Base-by-base conservation (phyloP, 805 yeast genomes). In the Yamadazyma paraphyllophila region DNA sequence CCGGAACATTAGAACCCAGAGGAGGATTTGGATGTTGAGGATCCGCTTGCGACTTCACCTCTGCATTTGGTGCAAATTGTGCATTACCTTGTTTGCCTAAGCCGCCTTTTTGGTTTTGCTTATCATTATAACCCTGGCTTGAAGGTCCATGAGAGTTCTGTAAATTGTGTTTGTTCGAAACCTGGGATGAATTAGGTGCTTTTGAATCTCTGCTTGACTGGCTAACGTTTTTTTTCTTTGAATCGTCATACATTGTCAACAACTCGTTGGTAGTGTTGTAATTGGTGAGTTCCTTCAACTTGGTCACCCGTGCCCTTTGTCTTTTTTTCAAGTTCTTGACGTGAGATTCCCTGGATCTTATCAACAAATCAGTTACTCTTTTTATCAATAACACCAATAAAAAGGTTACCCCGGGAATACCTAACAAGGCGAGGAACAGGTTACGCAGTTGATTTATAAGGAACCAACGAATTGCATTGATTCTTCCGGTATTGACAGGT, bases 221-320 rank as follows among this genome's bases (percentile, higher is more conserved):
- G 31, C 31, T 29, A 4, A 5, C 13, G 11, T 4, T 5, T 9
- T 29, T 29, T 13, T 31, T 35, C 15, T 43, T 44, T 15, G 44
- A 29, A 16, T 51, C 51, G 26, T 57, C 72, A 41, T 61, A 90
- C 56, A 90, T 74, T 42, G 76, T 78, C 36, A 91, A 66, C 38
- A 91, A 71, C n/a, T 85, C 81, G 62, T 81, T 82, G 1, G 96
- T 87, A 11, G 83, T 75, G 55, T 85, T 78, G 62, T 81, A 92
- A 52, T 87, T 85, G 12, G 96, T 86, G 57, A 80, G 74, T 46
- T 76, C 71, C 63, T 87, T 87, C 63, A 86, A 69, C 49, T 82
- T 86, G 16, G 83, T 85, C 40, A 86, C 73, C 58, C 82, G 81
- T 20, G 63, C 63, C 45, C 69, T 66, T 48, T 83, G 88, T 39